phyloP scores from a whole-genome alignment of 306 rosid genomes.

The Castanospermum australe region DNA sequence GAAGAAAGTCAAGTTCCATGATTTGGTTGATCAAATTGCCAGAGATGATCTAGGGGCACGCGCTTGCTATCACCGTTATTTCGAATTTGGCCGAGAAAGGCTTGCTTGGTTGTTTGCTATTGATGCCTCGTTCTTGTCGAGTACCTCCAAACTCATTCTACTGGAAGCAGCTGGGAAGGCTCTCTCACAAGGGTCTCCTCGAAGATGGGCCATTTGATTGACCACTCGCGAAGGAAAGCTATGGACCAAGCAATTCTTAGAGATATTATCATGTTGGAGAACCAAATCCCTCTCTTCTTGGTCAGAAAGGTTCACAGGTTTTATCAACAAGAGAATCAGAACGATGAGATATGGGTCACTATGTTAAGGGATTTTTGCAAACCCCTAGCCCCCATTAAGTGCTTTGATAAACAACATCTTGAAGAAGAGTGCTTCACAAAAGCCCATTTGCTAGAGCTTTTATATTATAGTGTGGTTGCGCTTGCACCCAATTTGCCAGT shows the following conservation, averaged over 20 bases:
- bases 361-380: conserved; percentile 2
- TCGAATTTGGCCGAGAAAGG: not conserved
- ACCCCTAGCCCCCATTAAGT: not conserved
- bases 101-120: conserved; percentile 10
- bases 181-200: not conserved
- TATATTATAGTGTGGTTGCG: not conserved
- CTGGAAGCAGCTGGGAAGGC: not conserved
- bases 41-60: not conserved
- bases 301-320: not conserved
- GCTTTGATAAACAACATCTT: not conserved
- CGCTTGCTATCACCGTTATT: not conserved
- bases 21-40: not conserved
- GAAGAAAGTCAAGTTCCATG: not conserved
- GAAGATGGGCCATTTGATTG: not conserved
- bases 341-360: not conserved
- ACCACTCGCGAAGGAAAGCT: not conserved
- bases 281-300: conserved; percentile 16
- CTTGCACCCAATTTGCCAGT: not conserved
- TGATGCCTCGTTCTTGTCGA: not conserved
- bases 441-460: conserved; percentile 22
- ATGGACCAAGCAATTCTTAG: not conserved
- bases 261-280: conserved; percentile 16
- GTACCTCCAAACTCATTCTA: not conserved
- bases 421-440: not conserved
- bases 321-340: not conserved